A percentile compares a stretch with the other conserved stretches of the same genome.
These are phyloP conservation scores for Candida taoyuanica DNA, from an alignment of 805 yeast species.

Conservation along the genomic window DNA sequence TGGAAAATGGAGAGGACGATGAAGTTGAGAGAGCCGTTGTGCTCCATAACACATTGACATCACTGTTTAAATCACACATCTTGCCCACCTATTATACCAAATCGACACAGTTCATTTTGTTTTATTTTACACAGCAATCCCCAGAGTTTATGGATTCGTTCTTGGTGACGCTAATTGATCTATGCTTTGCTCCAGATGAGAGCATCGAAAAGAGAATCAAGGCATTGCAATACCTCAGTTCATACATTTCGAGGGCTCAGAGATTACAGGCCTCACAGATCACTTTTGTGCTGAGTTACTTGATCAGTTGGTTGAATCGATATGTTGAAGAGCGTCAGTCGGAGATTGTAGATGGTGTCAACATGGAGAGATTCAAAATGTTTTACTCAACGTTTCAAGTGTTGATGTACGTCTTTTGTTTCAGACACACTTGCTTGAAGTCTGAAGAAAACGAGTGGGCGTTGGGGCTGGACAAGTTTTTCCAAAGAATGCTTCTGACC, in stretches of 20 bases:
- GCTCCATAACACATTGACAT: conserved; percentile 67
- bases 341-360: conserved; percentile 62
- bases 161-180: conserved; percentile 74
- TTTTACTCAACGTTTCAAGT: conserved; percentile 92
- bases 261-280: conserved; percentile 67
- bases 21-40: conserved; percentile 55
- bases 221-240: conserved; percentile 87
- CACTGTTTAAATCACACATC: conserved; percentile 75
- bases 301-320: conserved; percentile 78
- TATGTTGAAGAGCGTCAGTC: conserved; percentile 80
- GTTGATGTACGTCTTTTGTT: conserved; percentile 85
- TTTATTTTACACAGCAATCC: conserved; percentile 76
- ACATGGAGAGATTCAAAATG: conserved; percentile 88
- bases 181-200: conserved; percentile 68
- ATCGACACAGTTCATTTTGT: conserved; percentile 79
- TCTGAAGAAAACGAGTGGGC: conserved; percentile 55
- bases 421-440: conserved; percentile 63
- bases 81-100: conserved; percentile 90
- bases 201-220: conserved; percentile 73
- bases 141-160: conserved; percentile 82
- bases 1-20: conserved; percentile 41
- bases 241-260: conserved; percentile 85
- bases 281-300: conserved; percentile 73
- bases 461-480: conserved; percentile 75
- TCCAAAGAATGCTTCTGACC: conserved; percentile 79